Evolutionary conservation across 2,329 filamentous ascomycete genomes (phyloP).

Genomic region (Calonectria pseudoturangicola): DNA sequence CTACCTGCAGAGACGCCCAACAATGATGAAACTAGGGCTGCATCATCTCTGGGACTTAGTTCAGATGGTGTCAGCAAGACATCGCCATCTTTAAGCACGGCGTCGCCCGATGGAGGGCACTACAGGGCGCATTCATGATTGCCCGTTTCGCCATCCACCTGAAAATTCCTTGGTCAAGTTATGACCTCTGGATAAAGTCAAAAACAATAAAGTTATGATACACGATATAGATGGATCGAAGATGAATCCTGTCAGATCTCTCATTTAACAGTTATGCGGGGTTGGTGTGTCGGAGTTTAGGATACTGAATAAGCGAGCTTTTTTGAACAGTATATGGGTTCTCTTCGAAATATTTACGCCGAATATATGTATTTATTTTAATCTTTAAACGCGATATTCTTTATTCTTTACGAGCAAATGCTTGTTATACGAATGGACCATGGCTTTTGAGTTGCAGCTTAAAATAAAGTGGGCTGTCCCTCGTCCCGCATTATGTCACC

Average conservation of each 20-base stretch:
- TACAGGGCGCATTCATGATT: slow-evolving; percentile 21
- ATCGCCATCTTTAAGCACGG: slow-evolving; percentile 12
- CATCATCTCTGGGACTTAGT: slow-evolving; percentile 29
- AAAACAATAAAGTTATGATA: background rate
- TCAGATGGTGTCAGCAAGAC: slow-evolving; percentile 10
- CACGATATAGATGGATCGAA: background rate
- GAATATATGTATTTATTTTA: background rate
- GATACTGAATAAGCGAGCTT: background rate
- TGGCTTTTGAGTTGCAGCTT: slow-evolving; percentile 8
- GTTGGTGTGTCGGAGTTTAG: slow-evolving; percentile 2
- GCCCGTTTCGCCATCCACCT: background rate
- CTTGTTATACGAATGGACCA: background rate
- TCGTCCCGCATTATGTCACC: slow-evolving; percentile 42
- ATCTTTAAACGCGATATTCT: background rate
- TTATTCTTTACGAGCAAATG: background rate
- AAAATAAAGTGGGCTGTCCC: slow-evolving; percentile 32
- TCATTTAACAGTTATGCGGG: background rate
- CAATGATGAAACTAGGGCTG: background rate
- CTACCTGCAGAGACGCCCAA: slow-evolving; percentile 37
- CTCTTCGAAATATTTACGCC: background rate
- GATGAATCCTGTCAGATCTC: background rate
- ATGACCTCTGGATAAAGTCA: background rate
- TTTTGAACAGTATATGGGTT: background rate
- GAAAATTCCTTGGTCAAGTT: background rate
- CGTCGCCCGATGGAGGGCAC: background rate